A percentile compares a stretch with the other conserved stretches of the same genome.
These are phyloP conservation scores for Hypomyces perniciosus DNA, from an alignment of 2,329 filamentous ascomycete species.

Conservation along the genomic window DNA sequence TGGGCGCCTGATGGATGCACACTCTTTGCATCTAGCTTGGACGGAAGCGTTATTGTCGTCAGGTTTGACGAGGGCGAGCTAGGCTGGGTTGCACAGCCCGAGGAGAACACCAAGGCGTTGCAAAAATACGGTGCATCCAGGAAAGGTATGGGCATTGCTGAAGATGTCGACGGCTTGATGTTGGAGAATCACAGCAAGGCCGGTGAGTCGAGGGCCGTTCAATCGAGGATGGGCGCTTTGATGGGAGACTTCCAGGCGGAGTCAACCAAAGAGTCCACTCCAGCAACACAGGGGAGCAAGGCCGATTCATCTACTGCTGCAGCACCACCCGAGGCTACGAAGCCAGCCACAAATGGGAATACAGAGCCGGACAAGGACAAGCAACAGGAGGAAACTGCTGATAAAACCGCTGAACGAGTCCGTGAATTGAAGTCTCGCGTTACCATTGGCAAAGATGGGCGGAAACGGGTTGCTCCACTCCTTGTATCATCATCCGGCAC, in stretches of 20 bases:
- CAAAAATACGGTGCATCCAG: slow-evolving; percentile 88
- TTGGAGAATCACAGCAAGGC: slow-evolving; percentile 90
- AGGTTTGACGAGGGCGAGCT: slow-evolving; percentile 83
- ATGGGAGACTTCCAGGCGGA: slow-evolving; percentile 75
- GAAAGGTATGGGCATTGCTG: slow-evolving; percentile 80
- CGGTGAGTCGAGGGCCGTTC: slow-evolving; percentile 80
- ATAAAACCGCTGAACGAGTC: slow-evolving; percentile 50
- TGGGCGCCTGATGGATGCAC: slow-evolving; percentile 91
- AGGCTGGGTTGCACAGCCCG: slow-evolving; percentile 76
- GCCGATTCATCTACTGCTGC: slow-evolving; percentile 5
- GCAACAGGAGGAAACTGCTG: slow-evolving; percentile 41
- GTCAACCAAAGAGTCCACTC: slow-evolving; percentile 45
- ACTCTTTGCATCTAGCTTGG: slow-evolving; percentile 78
- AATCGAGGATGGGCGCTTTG: slow-evolving; percentile 95
- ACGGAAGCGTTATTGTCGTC: slow-evolving; percentile 78
- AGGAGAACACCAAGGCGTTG: slow-evolving; percentile 88
- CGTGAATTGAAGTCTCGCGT: slow-evolving; percentile 77
- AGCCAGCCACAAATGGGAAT: slow-evolving; percentile 33
- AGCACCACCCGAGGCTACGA: slow-evolving; percentile 23
- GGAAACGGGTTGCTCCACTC: slow-evolving; percentile 88
- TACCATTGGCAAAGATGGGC: slow-evolving; percentile 92
- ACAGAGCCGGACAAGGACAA: slow-evolving; percentile 28
- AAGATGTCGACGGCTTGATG: slow-evolving; percentile 82
- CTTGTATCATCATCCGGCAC: slow-evolving; percentile 85
- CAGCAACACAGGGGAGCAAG: slow-evolving; percentile 39